Base-by-base conservation (phyloP, 306 rosid species). In the Medicago arabica region DNA sequence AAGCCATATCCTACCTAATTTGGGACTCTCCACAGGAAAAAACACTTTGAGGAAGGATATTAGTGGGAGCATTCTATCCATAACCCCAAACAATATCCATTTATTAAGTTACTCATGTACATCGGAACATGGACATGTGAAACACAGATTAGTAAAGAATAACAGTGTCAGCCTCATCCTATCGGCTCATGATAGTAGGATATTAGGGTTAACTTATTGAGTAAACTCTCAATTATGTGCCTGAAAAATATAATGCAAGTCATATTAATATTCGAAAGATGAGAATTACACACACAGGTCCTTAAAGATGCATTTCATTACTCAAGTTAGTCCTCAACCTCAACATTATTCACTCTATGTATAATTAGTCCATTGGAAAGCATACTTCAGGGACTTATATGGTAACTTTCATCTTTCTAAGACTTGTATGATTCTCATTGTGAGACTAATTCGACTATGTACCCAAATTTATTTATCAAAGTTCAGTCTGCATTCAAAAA, bases 131-230 rank as follows among this genome's bases (percentile, higher is more conserved):
- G 36, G 36, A 41, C 19, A 76, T 46, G 36, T 16, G 64, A 8
- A 67, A 12, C 13, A 17, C 8, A 8, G 21, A 67, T 25, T 43
- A 43, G 47, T 16, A 50, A 50, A 55, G 23, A 53, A 23, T 3
- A 64, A 64, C 18, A 64, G 39, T 9, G 8, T 39, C 38, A 18
- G 49, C 11, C 46, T 39, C 1, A 38, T 17, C 25, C 7, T 15
- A 53, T 1, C 10, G 58, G 14, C 21, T 28, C 18, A 3, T 17
- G 23, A 34, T 50, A 58, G 53, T 21, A 13, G 9, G 43, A 36
- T 21, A 40, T 61, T 43, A 31, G 10, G 67, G 19, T 67, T 67
- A 67, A n/a, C 19, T 68, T 44, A 55, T 5, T 31, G 81, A 78
- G 57, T 47, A 47, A 76, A 77, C 38, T 18, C 39, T 41, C 54